Evolutionary conservation across 257 asterid genomes (phyloP).

Genomic region (Solanum rostratum): DNA sequence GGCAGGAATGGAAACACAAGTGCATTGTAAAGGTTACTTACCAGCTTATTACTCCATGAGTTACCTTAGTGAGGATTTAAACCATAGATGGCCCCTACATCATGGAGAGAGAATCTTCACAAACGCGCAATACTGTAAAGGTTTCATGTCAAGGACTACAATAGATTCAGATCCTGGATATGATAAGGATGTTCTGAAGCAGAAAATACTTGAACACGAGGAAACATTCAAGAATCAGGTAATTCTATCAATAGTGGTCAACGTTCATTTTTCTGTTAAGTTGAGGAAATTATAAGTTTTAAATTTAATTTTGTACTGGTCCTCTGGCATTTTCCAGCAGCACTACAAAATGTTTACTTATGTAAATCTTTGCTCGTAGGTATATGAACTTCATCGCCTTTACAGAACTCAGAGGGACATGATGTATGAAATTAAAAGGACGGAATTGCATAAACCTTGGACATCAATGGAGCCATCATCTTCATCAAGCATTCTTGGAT

Average conservation of each 20-base stretch:
- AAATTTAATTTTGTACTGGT: not conserved
- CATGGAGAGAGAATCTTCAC: constrained; percentile 46
- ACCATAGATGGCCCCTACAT: constrained; percentile 64
- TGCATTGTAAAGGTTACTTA: constrained; percentile 59
- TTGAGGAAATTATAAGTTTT: not conserved
- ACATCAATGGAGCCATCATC: constrained; percentile 72
- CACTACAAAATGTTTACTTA: constrained; percentile 3
- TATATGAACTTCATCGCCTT: constrained; percentile 78
- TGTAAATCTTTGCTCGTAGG: constrained; percentile 27
- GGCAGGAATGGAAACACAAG: constrained; percentile 86
- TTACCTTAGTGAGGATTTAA: constrained; percentile 83
- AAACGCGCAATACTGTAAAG: constrained; percentile 54
- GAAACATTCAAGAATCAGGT: constrained; percentile 81
- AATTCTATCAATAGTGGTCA: constrained; percentile 2
- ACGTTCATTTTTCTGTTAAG: not conserved
- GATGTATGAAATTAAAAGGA: constrained; percentile 70
- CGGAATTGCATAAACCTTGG: constrained; percentile 30
- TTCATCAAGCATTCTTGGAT: constrained; percentile 52
- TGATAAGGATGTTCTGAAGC: constrained; percentile 72
- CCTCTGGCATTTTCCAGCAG: not conserved
- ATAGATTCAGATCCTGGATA: constrained; percentile 44
- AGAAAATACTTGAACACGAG: constrained; percentile 92
- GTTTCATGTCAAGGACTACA: constrained; percentile 33
- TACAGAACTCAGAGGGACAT: constrained; percentile 82
- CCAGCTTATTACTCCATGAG: constrained; percentile 72